phyloP scores from a whole-genome alignment of 805 yeast species.

The Candida sakaeoensis region DNA sequence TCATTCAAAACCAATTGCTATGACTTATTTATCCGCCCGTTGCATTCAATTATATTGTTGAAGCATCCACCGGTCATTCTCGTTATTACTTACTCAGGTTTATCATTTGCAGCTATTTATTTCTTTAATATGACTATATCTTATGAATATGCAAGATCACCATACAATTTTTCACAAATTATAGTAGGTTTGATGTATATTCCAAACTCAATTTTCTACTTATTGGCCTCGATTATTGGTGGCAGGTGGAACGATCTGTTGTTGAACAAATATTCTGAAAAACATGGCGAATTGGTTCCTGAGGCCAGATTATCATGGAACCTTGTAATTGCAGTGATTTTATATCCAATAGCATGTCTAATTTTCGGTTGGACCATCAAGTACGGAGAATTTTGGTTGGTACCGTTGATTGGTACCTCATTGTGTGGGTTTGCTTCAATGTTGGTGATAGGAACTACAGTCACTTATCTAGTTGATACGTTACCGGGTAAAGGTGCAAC shows the following conservation, averaged over 20 bases:
- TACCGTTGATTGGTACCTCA: slow-evolving; percentile 79
- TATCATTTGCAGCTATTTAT: slow-evolving; percentile 68
- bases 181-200: slow-evolving; percentile 73
- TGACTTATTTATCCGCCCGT: slow-evolving; percentile 53
- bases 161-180: slow-evolving; percentile 66
- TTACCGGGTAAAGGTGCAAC: slow-evolving; percentile 88
- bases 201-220: slow-evolving; percentile 77
- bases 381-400: slow-evolving; percentile 64
- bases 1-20: slow-evolving; percentile 30
- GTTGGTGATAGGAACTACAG: slow-evolving; percentile 78
- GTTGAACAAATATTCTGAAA: slow-evolving; percentile 46
- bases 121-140: slow-evolving; percentile 73
- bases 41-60: slow-evolving; percentile 57
- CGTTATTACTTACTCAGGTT: slow-evolving; percentile 62
- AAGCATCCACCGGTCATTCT: slow-evolving; percentile 71
- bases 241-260: slow-evolving; percentile 76
- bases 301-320: slow-evolving; percentile 80
- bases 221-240: slow-evolving; percentile 73
- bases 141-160: slow-evolving; percentile 54
- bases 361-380: slow-evolving; percentile 83
- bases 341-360: slow-evolving; percentile 62
- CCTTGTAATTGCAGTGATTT: slow-evolving; percentile 57
- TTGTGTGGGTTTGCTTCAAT: slow-evolving; percentile 78
- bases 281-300: slow-evolving; percentile 64
- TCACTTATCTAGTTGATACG: slow-evolving; percentile 78